These are phyloP conservation scores for Yarrowia hollandica DNA, from an alignment of 805 yeast genomes.

Conservation along the genomic window DNA sequence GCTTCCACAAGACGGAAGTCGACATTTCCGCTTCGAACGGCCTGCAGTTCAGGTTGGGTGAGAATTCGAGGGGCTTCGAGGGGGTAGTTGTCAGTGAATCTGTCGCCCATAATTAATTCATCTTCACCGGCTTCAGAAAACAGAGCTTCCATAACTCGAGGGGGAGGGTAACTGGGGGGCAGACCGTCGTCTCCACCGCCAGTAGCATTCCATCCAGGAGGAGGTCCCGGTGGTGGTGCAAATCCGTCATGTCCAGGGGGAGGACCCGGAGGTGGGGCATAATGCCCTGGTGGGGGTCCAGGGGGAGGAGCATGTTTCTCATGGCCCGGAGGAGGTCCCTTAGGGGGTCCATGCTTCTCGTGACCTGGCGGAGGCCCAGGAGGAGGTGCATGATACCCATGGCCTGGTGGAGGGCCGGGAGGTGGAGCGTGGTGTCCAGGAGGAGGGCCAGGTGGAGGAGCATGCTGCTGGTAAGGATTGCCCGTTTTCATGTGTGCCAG, in stretches of 20 bases:
- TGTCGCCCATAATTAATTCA: slow-evolving; percentile 17
- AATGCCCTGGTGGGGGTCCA: slow-evolving; percentile 10
- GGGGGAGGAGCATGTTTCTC: not conserved
- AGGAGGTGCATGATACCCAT: not conserved
- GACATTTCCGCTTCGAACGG: slow-evolving; percentile 2
- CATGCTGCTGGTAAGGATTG: slow-evolving; percentile 8
- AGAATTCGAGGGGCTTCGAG: slow-evolving; percentile 14
- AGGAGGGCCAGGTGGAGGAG: slow-evolving; percentile 14
- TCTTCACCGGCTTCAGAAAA: slow-evolving; percentile 24
- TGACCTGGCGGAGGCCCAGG: not conserved
- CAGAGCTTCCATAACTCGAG: slow-evolving; percentile 20
- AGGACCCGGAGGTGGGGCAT: slow-evolving; percentile 9
- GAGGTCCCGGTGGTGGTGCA: slow-evolving; percentile 28
- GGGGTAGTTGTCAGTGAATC: slow-evolving; percentile 21
- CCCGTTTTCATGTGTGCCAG: slow-evolving; percentile 8
- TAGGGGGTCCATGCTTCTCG: not conserved
- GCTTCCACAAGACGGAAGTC: slow-evolving; percentile 3
- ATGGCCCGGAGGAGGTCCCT: not conserved
- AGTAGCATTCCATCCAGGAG: slow-evolving; percentile 6
- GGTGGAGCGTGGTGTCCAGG: slow-evolving; percentile 10
- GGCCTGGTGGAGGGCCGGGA: slow-evolving; percentile 9
- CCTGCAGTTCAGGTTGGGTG: slow-evolving; percentile 4
- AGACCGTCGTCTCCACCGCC: slow-evolving; percentile 13
- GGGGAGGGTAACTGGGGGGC: slow-evolving; percentile 26
- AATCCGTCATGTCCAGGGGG: slow-evolving; percentile 18